Evolutionary conservation across 1,284 basidiomycete genomes (phyloP), one percentile per base, ranked within the genome.

Genomic region (Austropuccinia psidii): DNA sequence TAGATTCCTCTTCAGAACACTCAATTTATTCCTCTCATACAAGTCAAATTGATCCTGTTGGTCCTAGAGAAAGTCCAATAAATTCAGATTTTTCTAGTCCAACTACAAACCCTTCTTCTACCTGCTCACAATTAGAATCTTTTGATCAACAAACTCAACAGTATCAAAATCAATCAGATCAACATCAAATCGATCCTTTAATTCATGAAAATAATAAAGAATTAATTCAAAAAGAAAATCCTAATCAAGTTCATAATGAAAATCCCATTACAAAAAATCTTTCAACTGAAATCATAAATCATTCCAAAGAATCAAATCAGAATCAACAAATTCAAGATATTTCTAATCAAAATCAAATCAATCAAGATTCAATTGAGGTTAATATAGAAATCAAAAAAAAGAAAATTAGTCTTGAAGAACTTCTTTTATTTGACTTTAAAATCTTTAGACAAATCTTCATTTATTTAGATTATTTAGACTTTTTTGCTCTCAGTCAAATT

Each of bases 401-500:
- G n/a, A n/a, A n/a, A n/a, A n/a, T n/a, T n/a, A n/a, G n/a, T 4
- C 57, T 73, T 49, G 60, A 73, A 57, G 27, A 57, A 24, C 11
- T 43, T 17, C 29, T 73, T 21, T 31, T 65, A 21, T 43, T 27
- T 21, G 29, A 65, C 49, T 52, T 50, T 57, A 29, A 45, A 15
- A 73, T 73, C 45, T 61, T 73, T 29, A 43, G 31, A 13, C 47
- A 41, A 31, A 47, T 73, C 9, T 35, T 73, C 39, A 21, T n/a
- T n/a, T 50, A 64, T 6, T 29, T 73, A 35, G 70, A 73, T 19
- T 73, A 73, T 52, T 65, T 73, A 31, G 70, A 73, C 29, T 73
- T 73, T 55, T 73, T 62, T 45, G 35, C 49, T 35, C 41, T 73
- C 31, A 61, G 58, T n/a, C 70, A 73, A 35, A 65, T 73, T n/a